A percentile compares a stretch with the other conserved stretches of the same genome.
Evolutionary conservation across 1,139 yeast species (phyloP).

Genomic region (Blastobotrys persicus): DNA sequence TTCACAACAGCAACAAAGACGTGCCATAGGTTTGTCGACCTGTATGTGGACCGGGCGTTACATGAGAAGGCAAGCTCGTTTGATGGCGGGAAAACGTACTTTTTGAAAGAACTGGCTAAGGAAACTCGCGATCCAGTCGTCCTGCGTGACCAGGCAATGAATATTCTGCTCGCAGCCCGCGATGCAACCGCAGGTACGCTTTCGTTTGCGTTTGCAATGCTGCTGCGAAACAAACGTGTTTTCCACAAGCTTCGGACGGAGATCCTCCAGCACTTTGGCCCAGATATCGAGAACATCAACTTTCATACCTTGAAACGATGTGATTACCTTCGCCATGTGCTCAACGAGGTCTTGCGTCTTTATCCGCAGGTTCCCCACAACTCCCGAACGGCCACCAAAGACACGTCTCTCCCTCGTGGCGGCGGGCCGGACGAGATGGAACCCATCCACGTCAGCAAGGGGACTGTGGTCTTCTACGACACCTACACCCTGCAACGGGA

Average conservation of each 20-base stretch:
- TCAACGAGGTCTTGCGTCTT: slow-evolving; percentile 52
- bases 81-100: slow-evolving; percentile 19
- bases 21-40: slow-evolving; percentile 34
- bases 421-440: slow-evolving; percentile 43
- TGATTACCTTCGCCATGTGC: slow-evolving; percentile 48
- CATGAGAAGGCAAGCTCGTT: slow-evolving; percentile 21
- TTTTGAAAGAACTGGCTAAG: slow-evolving; percentile 46
- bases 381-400: slow-evolving; percentile 46
- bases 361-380: slow-evolving; percentile 58
- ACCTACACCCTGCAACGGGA: slow-evolving; percentile 48
- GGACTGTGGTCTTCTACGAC: slow-evolving; percentile 46
- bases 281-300: slow-evolving; percentile 30
- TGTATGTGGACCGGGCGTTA: slow-evolving; percentile 32
- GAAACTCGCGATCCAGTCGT: slow-evolving; percentile 48
- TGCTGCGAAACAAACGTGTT: slow-evolving; percentile 47
- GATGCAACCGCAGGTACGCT: slow-evolving; percentile 53
- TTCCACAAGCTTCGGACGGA: slow-evolving; percentile 29
- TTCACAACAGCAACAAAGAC: slow-evolving; percentile 34
- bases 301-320: slow-evolving; percentile 53
- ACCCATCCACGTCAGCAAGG: slow-evolving; percentile 50
- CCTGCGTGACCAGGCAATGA: slow-evolving; percentile 50
- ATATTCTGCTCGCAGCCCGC: slow-evolving; percentile 52
- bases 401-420: slow-evolving; percentile 34
- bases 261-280: slow-evolving; percentile 31
- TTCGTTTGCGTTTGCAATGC: slow-evolving; percentile 46